phyloP scores from a whole-genome alignment of 345 rosid genomes.

The Ceriops tagal region DNA sequence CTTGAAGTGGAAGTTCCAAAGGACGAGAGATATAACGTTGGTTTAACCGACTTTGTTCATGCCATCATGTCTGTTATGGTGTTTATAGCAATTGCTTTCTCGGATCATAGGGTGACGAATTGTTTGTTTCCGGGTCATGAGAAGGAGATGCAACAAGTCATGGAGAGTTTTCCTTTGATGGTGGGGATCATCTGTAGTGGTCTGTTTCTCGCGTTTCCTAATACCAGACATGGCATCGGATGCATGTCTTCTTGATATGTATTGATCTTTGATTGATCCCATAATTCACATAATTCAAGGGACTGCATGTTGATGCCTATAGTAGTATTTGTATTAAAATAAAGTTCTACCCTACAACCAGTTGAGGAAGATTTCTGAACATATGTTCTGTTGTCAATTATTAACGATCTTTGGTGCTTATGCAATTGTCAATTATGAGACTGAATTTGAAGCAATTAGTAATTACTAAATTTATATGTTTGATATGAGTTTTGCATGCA shows the following conservation, averaged over 20 bases:
- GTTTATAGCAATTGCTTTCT: conserved; percentile 62
- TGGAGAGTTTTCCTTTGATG: conserved; percentile 83
- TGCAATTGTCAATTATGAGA: no score
- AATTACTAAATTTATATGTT: no score
- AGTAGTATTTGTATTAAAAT: not conserved
- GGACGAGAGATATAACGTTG: conserved; percentile 58
- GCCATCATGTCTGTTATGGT: conserved; percentile 75
- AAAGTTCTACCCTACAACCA: not conserved
- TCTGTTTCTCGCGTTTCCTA: conserved; percentile 66
- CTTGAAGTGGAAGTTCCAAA: conserved; percentile 36
- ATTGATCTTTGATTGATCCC: not conserved
- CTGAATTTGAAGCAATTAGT: no score
- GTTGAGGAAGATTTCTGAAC: not conserved
- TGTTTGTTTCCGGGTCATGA: conserved; percentile 60
- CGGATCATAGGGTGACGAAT: conserved; percentile 57
- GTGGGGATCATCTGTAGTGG: conserved; percentile 68
- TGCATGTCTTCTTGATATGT: conserved; percentile 48
- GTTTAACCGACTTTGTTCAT: conserved; percentile 58
- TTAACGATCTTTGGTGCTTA: no score
- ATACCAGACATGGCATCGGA: conserved; percentile 59
- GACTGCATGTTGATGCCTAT: no score
- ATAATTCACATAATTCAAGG: not conserved
- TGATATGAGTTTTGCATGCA: no score
- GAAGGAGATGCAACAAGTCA: conserved; percentile 74
- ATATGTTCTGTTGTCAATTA: no score